Base-by-base conservation (phyloP, 768 basidiomycete species). In the Termitomyces sp. region DNA sequence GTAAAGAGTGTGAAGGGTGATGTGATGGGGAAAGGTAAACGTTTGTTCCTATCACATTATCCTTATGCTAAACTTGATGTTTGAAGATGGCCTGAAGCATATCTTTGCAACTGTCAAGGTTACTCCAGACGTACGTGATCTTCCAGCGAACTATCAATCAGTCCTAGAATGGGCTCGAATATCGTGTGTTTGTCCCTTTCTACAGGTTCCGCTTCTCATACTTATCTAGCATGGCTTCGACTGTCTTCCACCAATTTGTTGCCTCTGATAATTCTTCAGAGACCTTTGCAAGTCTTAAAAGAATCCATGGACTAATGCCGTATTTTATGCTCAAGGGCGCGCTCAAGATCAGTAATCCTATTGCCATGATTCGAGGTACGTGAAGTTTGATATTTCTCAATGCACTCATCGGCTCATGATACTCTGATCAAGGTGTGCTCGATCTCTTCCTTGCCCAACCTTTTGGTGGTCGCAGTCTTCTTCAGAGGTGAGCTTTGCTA, bases 121-220 rank as follows among this genome's bases (percentile, higher is more conserved):
- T 40, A 95, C 90, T 4, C 84, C 89, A 8, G 77, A 86, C 57
- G 85, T 95, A 9, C 79, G 82, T 57, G 83, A 86, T 66, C 74
- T 99, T 44, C 96, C 97, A 6, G 69, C 76, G 7, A 92, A 95
- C 60, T 98, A 95, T 66, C 80, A 84, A 62, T 91, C 94, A 40
- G 93, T 98, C 46, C 69, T 96, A 7, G 96, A 98, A 72, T 99
- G 97, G 96, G 97, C 91, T 5, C 79, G 95, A 55, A 97, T 98
- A 68, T 96, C 96, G 94, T 96, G 59, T 68, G 94, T 40, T 30
- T 26, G n/a, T 51, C 6, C 24, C 43, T n/a, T 33, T 50, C 53
- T 55, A 16, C 2, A 18, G 14, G 18, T 45, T 47, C 47, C 39
- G 54, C 22, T 46, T 39, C 32, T 54, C 55, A 58, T 26, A 18